Conservation (phyloP, 2,329 filamentous ascomycete species). For the Plectosphaerella sp. region DNA sequence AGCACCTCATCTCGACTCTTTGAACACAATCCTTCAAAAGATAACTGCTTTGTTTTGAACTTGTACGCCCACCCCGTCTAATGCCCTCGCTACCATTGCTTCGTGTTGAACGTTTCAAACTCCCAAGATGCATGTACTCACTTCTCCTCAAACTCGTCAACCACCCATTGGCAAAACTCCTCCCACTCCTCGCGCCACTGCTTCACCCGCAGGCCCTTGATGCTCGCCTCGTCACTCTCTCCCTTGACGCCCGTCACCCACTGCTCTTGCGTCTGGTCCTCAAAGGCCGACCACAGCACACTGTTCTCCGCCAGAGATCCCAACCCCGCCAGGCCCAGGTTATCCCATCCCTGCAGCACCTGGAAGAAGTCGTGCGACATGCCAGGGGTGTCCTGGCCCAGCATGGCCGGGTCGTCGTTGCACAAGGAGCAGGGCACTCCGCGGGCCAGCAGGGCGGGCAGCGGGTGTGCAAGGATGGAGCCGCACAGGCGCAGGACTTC, state of each 20-base stretch:
- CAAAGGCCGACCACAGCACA: conserved; percentile 83
- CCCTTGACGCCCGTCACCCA: conserved; percentile 72
- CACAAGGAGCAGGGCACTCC: conserved; percentile 80
- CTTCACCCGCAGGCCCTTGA: conserved; percentile 68
- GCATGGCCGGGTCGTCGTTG: conserved; percentile 87
- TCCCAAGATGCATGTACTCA: conserved; percentile 23
- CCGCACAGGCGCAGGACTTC: conserved; percentile 77
- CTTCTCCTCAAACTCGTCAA: conserved; percentile 68
- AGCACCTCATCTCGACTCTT: too few relatives aligned
- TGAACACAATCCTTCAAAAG: too few relatives aligned
- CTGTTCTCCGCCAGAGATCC: conserved; percentile 90
- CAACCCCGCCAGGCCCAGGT: conserved; percentile 80
- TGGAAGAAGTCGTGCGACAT: conserved; percentile 96
- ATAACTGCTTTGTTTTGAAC: too few relatives aligned
- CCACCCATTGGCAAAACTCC: conserved; percentile 85
- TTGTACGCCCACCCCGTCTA: too few relatives aligned
- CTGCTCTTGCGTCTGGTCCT: conserved; percentile 66
- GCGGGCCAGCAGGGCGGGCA: conserved; percentile 78
- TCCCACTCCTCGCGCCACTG: conserved; percentile 84
- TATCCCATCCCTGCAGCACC: conserved; percentile 82
- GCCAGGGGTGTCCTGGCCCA: conserved; percentile 76
- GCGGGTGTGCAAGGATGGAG: conserved; percentile 71
- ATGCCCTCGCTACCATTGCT: too few relatives aligned
- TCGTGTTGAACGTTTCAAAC: too few relatives aligned
- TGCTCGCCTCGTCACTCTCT: conserved; percentile 65